Evolutionary conservation across 2,329 filamentous ascomycete species (phyloP).

Genomic region (Fusarium sp.): DNA sequence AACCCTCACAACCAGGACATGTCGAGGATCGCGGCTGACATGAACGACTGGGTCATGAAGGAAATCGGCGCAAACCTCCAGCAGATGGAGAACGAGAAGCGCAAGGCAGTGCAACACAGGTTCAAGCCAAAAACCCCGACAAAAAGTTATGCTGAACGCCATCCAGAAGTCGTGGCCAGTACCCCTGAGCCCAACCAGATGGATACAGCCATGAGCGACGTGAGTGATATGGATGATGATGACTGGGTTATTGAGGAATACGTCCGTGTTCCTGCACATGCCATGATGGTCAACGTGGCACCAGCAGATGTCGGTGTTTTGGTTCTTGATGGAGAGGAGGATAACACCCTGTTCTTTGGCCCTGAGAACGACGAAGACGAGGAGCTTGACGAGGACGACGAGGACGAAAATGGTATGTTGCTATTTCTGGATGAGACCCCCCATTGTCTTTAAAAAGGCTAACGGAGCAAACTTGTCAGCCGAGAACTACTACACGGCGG

Average conservation of each 20-base stretch:
- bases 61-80: slow-evolving; percentile 68
- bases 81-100: slow-evolving; percentile 57
- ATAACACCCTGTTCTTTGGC: slow-evolving; percentile 70
- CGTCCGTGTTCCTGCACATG: slow-evolving; percentile 67
- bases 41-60: slow-evolving; percentile 69
- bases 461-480: slow-evolving; percentile 56
- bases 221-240: slow-evolving; percentile 58
- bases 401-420: slow-evolving; percentile 72
- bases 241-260: slow-evolving; percentile 76
- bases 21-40: slow-evolving; percentile 64
- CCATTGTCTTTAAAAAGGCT: slow-evolving; percentile 20
- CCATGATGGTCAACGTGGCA: slow-evolving; percentile 59
- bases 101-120: slow-evolving; percentile 49
- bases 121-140: slow-evolving; percentile 68
- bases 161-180: slow-evolving; percentile 55
- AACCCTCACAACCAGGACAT: slow-evolving; percentile 57
- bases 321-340: slow-evolving; percentile 69
- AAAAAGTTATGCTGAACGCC: slow-evolving; percentile 66
- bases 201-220: slow-evolving; percentile 54
- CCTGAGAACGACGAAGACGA: slow-evolving; percentile 72
- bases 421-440: neutral
- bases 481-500: slow-evolving; percentile 82
- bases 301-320: slow-evolving; percentile 67
- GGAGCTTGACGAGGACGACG: slow-evolving; percentile 68
- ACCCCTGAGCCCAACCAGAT: slow-evolving; percentile 36